Evolutionary conservation across 352 stramenopile genomes (phyloP).

Genomic region (Phytophthora cajani): DNA sequence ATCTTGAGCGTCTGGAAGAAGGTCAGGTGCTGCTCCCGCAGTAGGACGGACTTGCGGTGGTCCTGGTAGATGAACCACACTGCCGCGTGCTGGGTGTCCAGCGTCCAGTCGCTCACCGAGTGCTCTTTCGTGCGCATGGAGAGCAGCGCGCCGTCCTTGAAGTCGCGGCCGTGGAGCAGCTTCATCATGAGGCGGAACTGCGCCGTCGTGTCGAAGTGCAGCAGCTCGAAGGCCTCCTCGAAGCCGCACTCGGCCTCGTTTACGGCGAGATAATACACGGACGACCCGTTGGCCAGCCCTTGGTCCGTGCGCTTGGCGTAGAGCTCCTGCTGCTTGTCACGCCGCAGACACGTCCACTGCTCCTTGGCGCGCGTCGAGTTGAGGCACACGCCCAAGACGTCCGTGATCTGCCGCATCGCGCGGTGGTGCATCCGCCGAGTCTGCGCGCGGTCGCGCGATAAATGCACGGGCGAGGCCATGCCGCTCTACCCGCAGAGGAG

Average conservation of each 20-base stretch:
- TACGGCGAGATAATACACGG: slow-evolving; percentile 59
- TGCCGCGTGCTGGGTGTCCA: slow-evolving; percentile 60
- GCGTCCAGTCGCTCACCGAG: slow-evolving; percentile 41
- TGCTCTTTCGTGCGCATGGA: slow-evolving; percentile 46
- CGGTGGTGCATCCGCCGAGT: slow-evolving; percentile 66
- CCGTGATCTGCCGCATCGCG: slow-evolving; percentile 66
- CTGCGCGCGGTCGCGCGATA: slow-evolving; percentile 59
- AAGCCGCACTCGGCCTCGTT: slow-evolving; percentile 67
- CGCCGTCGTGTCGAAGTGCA: slow-evolving; percentile 61
- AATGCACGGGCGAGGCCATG: slow-evolving; percentile 46
- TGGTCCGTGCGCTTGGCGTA: slow-evolving; percentile 54
- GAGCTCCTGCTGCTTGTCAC: slow-evolving; percentile 59
- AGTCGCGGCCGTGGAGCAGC: slow-evolving; percentile 59
- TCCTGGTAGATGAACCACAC: slow-evolving; percentile 72
- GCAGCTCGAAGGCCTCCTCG: slow-evolving; percentile 62
- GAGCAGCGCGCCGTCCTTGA: slow-evolving; percentile 60
- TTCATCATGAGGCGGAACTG: slow-evolving; percentile 73
- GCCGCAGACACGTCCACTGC: slow-evolving; percentile 60
- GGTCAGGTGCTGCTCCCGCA: slow-evolving; percentile 60
- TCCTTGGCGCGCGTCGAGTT: slow-evolving; percentile 62
- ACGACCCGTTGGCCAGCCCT: slow-evolving; percentile 36
- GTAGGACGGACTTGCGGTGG: slow-evolving; percentile 52
- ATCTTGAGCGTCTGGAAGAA: slow-evolving; percentile 76
- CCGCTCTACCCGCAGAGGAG: not conserved
- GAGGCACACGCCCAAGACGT: slow-evolving; percentile 61